Base-by-base conservation (phyloP, 257 asterid genomes). In the Scutellaria galericulata region DNA sequence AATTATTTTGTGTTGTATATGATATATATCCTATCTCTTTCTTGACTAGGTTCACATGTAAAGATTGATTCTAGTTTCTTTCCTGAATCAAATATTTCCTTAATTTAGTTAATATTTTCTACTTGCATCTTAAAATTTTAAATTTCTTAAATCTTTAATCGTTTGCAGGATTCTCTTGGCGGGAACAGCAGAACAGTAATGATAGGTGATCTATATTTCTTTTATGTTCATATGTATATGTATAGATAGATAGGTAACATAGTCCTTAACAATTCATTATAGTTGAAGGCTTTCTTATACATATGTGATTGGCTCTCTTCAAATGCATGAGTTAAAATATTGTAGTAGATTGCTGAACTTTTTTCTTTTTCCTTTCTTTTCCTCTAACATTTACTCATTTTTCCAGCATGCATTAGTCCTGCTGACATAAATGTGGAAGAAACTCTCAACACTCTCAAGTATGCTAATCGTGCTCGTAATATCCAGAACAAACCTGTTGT, bases 401-500 rank as follows among this genome's bases (percentile, higher is more conserved):
- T 18, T 64, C 57, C 90, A 95, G 99, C 99, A 5, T 95, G 99
- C 84, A 88, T 95, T 58, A 95, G 99, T 82, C 99, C 99, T 60
- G 99, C 99, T 45, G 99, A 95, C 79, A 95, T 95, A 83, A 95
- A 95, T 76, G 99, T 96, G 5, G 99, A 95, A 74, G 99, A 95
- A 89, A 95, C 99, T 63, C 93, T 95, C 2, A 95, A 95, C 86
- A 95, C 99, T 31, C 88, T 95, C 51, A 95, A 95, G 74, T 95
- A 95, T 81, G 99, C 99, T 39, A 95, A 95, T 77, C 98, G 99
- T 52, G 99, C 99, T 78, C 95, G 99, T 64, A 95, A 95, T 84
- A 95, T 95, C 78, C 98, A 86, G 88, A 95, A 95, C 84, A 95
- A 95, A 83, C 99, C 98, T 64, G 87, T 92, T 74, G 99, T 95